These are phyloP conservation scores for Primulina tabacum DNA, from an alignment of 257 asterid species.

Conservation along the genomic window DNA sequence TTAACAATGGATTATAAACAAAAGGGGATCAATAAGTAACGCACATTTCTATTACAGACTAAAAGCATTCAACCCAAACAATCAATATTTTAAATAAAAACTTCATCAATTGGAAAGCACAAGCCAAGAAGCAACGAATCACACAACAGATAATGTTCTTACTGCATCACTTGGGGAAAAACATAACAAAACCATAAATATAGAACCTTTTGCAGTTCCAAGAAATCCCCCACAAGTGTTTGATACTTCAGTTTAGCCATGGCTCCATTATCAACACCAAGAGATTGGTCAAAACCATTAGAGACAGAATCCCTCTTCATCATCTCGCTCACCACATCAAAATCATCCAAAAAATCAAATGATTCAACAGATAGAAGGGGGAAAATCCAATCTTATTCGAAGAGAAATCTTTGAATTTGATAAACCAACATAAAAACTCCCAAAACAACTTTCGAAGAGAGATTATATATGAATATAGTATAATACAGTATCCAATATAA, in stretches of 20 bases:
- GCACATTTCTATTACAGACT: background rate
- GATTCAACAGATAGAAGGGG: background rate
- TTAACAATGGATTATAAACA: background rate
- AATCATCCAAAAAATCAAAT: constrained; percentile 13
- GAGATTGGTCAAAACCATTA: constrained; percentile 25
- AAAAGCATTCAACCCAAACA: background rate
- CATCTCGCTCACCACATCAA: constrained; percentile 19
- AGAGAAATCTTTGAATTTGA: background rate
- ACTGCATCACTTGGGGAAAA: background rate
- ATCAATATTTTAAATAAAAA: background rate
- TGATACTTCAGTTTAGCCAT: constrained; percentile 38
- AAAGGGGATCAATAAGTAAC: background rate
- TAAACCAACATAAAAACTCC: constrained; percentile 18
- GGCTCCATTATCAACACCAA: constrained; percentile 28
- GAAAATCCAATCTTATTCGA: constrained; percentile 4
- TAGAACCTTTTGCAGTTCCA: constrained; percentile 56
- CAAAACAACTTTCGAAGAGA: background rate
- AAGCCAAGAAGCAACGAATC: background rate
- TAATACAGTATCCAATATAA: too few relatives aligned
- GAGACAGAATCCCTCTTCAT: constrained; percentile 50
- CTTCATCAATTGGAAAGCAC: background rate
- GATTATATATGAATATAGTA: too few relatives aligned
- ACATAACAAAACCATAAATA: background rate
- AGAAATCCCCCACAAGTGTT: constrained; percentile 41
- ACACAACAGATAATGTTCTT: too few relatives aligned